phyloP scores from a whole-genome alignment of 192 early-diverging fungal genomes.

The Cetraspora pellucida region DNA sequence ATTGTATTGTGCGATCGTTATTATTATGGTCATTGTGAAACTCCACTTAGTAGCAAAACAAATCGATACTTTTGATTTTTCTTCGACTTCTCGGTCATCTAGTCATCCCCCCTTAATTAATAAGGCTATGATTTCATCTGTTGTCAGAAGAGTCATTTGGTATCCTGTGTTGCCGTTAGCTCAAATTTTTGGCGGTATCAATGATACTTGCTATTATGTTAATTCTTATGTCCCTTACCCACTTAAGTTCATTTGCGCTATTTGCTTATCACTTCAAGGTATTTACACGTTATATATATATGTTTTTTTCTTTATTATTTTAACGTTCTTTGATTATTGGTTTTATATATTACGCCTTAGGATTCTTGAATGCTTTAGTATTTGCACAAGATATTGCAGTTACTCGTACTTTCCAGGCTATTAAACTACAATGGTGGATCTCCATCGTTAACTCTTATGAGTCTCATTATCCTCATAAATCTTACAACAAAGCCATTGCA shows the following conservation, averaged over 20 bases:
- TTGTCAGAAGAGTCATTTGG: too few relatives aligned
- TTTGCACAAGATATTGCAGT: constrained; percentile 25
- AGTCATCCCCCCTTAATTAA: background rate
- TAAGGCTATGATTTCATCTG: background rate
- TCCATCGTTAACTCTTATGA: constrained; percentile 5
- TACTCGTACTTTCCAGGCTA: background rate
- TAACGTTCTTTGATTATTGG: background rate
- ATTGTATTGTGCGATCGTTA: background rate
- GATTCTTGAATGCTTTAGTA: constrained; percentile 1
- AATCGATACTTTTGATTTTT: too few relatives aligned
- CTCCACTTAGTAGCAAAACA: background rate
- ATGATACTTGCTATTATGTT: too few relatives aligned
- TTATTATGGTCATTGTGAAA: background rate
- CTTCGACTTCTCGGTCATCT: too few relatives aligned
- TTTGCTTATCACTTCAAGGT: background rate
- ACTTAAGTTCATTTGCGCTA: too few relatives aligned
- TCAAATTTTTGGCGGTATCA: too few relatives aligned
- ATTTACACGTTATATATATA: too few relatives aligned
- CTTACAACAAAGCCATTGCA: constrained; percentile 15
- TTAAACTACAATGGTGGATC: background rate
- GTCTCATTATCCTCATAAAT: background rate
- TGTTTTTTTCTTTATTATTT: background rate
- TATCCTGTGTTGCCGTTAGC: too few relatives aligned
- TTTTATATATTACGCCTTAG: background rate
- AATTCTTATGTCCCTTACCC: too few relatives aligned